phyloP scores from a whole-genome alignment of 208 protist genomes.

The Trypanosoma conorhini region DNA sequence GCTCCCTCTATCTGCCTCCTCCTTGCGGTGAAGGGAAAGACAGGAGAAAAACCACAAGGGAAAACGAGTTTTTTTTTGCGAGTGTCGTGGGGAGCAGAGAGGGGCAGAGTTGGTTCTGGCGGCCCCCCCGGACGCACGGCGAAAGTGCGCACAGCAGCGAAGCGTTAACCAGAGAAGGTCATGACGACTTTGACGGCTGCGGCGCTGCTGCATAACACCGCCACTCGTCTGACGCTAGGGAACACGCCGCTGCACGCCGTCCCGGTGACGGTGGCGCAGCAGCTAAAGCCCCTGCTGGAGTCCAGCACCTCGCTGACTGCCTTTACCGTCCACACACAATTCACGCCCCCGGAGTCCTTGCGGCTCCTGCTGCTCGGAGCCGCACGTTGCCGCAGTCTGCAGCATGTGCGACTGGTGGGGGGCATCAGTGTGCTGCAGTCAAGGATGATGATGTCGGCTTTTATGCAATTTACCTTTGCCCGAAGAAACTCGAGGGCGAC shows the following conservation, averaged over 20 bases:
- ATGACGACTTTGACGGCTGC: slow-evolving; percentile 13
- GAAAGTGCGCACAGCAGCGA: not conserved
- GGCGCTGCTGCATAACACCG: slow-evolving; percentile 37
- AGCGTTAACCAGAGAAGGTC: not conserved
- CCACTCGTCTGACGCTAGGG: slow-evolving; percentile 44
- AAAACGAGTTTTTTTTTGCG: not conserved
- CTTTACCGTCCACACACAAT: slow-evolving; percentile 51
- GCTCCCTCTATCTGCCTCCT: not conserved
- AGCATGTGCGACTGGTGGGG: slow-evolving; percentile 43
- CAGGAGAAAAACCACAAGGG: not conserved
- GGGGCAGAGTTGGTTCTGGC: not conserved
- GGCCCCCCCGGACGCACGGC: not conserved
- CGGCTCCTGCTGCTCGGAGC: slow-evolving; percentile 48
- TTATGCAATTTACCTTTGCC: slow-evolving; percentile 37
- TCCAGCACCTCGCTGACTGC: slow-evolving; percentile 38
- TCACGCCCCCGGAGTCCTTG: slow-evolving; percentile 46
- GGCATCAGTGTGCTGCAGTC: slow-evolving; percentile 52
- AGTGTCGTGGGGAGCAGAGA: not conserved
- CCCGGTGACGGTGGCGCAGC: slow-evolving; percentile 37
- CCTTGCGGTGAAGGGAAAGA: not conserved
- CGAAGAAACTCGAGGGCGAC: slow-evolving; percentile 2
- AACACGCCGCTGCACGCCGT: slow-evolving; percentile 51
- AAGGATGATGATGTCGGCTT: slow-evolving; percentile 49
- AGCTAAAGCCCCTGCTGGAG: slow-evolving; percentile 42
- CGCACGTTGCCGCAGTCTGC: slow-evolving; percentile 38